These are phyloP conservation scores for Wolfiporia cocos DNA, from an alignment of 1,284 basidiomycete genomes.

Conservation along the genomic window DNA sequence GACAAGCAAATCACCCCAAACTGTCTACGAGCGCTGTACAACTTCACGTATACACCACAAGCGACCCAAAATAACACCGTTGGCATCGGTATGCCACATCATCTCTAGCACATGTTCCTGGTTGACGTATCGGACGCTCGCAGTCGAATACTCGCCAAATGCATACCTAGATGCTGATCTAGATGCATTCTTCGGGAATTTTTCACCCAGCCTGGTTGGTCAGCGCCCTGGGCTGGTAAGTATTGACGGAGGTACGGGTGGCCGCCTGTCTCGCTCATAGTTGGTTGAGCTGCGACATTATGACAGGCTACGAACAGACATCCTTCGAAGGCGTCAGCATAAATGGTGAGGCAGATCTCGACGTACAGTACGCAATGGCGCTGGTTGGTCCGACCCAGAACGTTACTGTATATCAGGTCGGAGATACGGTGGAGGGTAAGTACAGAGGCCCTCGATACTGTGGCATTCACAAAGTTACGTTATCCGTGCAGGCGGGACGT, in stretches of 20 bases:
- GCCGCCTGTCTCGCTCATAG: neutral
- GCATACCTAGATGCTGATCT: slow-evolving; percentile 37
- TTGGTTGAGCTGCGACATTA: neutral
- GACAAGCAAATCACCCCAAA: slow-evolving; percentile 7
- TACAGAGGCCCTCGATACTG: too few relatives aligned
- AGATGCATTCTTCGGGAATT: slow-evolving; percentile 35
- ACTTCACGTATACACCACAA: slow-evolving; percentile 2
- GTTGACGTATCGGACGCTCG: neutral
- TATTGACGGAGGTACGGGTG: slow-evolving; percentile 38
- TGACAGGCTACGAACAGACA: slow-evolving; percentile 4
- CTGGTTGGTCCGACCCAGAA: slow-evolving; percentile 36
- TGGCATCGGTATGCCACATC: slow-evolving; percentile 1
- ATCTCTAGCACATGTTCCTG: neutral
- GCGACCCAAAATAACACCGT: slow-evolving; percentile 6
- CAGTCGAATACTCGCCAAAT: slow-evolving; percentile 44
- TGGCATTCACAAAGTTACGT: neutral
- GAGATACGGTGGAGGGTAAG: slow-evolving; percentile 15
- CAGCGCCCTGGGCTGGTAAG: slow-evolving; percentile 31
- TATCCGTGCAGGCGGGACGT: slow-evolving; percentile 5
- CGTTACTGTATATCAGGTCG: slow-evolving; percentile 27
- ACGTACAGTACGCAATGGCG: slow-evolving; percentile 44
- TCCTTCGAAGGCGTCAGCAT: slow-evolving; percentile 2
- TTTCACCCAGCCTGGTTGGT: slow-evolving; percentile 29
- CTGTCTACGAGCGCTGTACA: slow-evolving; percentile 7
- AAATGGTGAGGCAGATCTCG: slow-evolving; percentile 41